Percentiles rank a stretch among this genome's conserved stretches.
These are phyloP conservation scores for Amanita rimosa DNA, from an alignment of 768 basidiomycete genomes.

Conservation along the genomic window DNA sequence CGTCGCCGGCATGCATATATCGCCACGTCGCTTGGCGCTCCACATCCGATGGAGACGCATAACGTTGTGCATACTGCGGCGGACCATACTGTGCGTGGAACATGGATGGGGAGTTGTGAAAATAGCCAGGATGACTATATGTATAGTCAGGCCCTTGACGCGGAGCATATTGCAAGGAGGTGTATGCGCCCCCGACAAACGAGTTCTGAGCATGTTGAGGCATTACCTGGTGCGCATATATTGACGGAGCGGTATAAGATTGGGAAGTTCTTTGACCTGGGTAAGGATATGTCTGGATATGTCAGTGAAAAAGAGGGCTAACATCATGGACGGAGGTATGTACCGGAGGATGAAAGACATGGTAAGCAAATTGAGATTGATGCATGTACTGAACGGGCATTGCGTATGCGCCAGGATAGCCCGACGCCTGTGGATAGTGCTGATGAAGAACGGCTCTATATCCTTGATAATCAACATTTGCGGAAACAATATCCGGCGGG, in stretches of 20 bases:
- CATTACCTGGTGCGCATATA: conserved; percentile 18
- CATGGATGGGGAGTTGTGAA: conserved; percentile 21
- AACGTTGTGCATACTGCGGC: conserved; percentile 25
- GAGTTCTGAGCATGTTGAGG: conserved; percentile 15
- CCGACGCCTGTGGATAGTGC: conserved; percentile 20
- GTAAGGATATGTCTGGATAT: conserved; percentile 27
- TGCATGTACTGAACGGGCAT: conserved; percentile 30
- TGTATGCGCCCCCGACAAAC: conserved; percentile 17
- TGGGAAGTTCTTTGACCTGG: conserved; percentile 20
- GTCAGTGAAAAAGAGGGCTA: conserved; percentile 29
- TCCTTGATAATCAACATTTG: conserved; percentile 11
- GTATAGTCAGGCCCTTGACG: conserved; percentile 20
- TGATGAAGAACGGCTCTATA: conserved; percentile 16
- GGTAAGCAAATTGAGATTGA: conserved; percentile 21
- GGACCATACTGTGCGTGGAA: conserved; percentile 28
- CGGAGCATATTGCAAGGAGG: conserved; percentile 23
- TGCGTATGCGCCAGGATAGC: conserved; percentile 35
- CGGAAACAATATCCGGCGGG: conserved; percentile 13
- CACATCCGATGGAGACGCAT: conserved; percentile 16
- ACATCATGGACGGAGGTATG: conserved; percentile 11
- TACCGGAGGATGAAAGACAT: conserved; percentile 24
- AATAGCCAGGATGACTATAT: conserved; percentile 23
- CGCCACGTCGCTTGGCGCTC: conserved; percentile 43
- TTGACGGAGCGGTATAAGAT: conserved; percentile 14
- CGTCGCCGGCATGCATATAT: conserved; percentile 28